Conservation (phyloP, 176 grass and related monocot genomes). For the Phyllostachys edulis region DNA sequence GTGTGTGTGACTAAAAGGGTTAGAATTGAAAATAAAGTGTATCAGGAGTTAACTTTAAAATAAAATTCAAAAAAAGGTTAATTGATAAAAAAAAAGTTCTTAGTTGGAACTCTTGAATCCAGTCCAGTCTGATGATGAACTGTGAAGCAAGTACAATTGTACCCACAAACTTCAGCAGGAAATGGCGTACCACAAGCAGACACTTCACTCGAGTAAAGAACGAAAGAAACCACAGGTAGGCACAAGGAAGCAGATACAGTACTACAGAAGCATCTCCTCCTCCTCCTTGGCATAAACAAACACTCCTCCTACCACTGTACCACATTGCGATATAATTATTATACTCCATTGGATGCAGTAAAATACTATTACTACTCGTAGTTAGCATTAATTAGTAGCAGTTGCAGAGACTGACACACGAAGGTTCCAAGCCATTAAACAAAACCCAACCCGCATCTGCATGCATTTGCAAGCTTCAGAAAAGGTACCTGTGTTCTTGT, state of each 20-base stretch:
- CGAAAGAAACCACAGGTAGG: not conserved
- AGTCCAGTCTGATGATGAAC: constrained; percentile 20
- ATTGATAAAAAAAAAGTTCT: too few relatives aligned
- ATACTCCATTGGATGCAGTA: constrained; percentile 23
- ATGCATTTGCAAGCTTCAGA: constrained; percentile 21
- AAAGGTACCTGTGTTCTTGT: not conserved
- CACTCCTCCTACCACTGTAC: not conserved
- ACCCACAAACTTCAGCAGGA: constrained; percentile 24
- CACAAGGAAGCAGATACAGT: not conserved
- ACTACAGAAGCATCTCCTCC: constrained; percentile 29
- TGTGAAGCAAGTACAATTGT: not conserved
- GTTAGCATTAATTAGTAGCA: constrained; percentile 15
- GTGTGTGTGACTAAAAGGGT: too few relatives aligned
- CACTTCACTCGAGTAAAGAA: constrained; percentile 32
- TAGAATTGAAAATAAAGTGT: too few relatives aligned
- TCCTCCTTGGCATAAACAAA: not conserved
- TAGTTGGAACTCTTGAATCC: constrained; percentile 18
- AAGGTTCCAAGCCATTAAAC: constrained; percentile 54
- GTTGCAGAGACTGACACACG: constrained; percentile 34
- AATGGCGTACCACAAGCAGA: not conserved
- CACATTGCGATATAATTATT: not conserved
- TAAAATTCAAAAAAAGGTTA: too few relatives aligned
- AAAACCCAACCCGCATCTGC: constrained; percentile 26
- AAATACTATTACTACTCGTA: constrained; percentile 24
- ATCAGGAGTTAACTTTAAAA: too few relatives aligned